Percentiles rank a stretch among this genome's conserved stretches.
phyloP scores from a whole-genome alignment of 441 rosid genomes.

The Populus hybrid region DNA sequence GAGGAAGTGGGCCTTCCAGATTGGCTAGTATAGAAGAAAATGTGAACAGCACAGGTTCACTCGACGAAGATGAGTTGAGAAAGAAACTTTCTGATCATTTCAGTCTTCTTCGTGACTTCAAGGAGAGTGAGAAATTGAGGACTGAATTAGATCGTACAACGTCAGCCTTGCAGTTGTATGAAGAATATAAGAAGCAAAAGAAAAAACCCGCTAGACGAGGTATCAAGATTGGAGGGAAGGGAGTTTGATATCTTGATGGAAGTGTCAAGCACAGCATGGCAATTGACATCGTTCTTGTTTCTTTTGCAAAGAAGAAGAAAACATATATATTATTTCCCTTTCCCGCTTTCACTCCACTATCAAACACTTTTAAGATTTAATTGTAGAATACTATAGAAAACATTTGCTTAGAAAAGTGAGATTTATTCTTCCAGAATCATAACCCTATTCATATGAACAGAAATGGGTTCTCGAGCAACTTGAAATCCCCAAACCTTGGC shows the following conservation, averaged over 20 bases:
- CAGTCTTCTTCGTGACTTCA: conserved; percentile 42
- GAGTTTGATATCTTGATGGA: background rate
- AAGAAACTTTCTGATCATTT: conserved; percentile 59
- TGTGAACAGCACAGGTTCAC: conserved; percentile 6
- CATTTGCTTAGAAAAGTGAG: too few species aligned
- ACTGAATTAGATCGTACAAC: conserved; percentile 37
- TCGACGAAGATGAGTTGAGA: conserved; percentile 46
- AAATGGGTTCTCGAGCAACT: too few species aligned
- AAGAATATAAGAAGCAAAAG: conserved; percentile 49
- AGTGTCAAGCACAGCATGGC: background rate
- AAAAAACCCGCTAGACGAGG: conserved; percentile 26
- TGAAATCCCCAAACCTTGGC: too few species aligned
- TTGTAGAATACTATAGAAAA: background rate
- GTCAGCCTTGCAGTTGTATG: conserved; percentile 38
- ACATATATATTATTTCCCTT: background rate
- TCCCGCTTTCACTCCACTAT: background rate
- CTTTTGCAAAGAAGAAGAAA: too few species aligned
- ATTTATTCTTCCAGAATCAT: too few species aligned
- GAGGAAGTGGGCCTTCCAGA: conserved; percentile 25
- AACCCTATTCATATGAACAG: too few species aligned
- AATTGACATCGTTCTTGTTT: background rate
- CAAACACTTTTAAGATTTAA: background rate
- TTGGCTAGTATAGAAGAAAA: conserved; percentile 3
- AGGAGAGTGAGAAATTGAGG: conserved; percentile 62
- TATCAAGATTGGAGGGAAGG: conserved; percentile 10